These are phyloP conservation scores for Debaryomyces robertsiae DNA, from an alignment of 1,139 yeast species.

Conservation along the genomic window DNA sequence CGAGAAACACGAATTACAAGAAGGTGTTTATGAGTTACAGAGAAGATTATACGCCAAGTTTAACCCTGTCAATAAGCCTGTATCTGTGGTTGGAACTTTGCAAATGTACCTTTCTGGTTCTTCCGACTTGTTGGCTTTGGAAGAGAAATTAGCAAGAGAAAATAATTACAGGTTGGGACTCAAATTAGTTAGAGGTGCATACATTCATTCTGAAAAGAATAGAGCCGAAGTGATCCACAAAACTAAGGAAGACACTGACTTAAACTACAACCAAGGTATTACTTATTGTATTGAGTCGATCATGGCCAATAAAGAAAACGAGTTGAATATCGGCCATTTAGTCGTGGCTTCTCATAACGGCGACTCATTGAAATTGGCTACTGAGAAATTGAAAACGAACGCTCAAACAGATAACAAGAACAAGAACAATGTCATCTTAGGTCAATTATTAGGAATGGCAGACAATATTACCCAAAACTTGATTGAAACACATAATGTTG, in stretches of 20 bases:
- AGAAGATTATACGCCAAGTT: slow-evolving; percentile 75
- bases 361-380: slow-evolving; percentile 73
- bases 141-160: slow-evolving; percentile 63
- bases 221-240: slow-evolving; percentile 67
- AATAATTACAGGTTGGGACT: slow-evolving; percentile 76
- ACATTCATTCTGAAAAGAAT: slow-evolving; percentile 84
- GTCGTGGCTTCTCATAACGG: slow-evolving; percentile 93
- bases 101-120: slow-evolving; percentile 89
- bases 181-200: slow-evolving; percentile 97
- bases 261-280: slow-evolving; percentile 73
- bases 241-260: slow-evolving; percentile 77
- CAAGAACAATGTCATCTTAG: slow-evolving; percentile 74
- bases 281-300: slow-evolving; percentile 64
- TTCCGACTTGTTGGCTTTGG: slow-evolving; percentile 59
- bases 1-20: slow-evolving; percentile 84
- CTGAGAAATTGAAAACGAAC: slow-evolving; percentile 48
- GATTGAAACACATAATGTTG: slow-evolving; percentile 62
- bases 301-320: slow-evolving; percentile 44
- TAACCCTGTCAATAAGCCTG: slow-evolving; percentile 60
- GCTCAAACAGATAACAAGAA: slow-evolving; percentile 31
- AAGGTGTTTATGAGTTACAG: slow-evolving; percentile 90
- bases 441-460: slow-evolving; percentile 95
- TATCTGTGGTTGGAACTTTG: slow-evolving; percentile 85
- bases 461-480: slow-evolving; percentile 83
- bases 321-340: slow-evolving; percentile 72